These are phyloP conservation scores for Cymbopogon citratus DNA, from an alignment of 176 grass and related monocot genomes.

Conservation along the genomic window DNA sequence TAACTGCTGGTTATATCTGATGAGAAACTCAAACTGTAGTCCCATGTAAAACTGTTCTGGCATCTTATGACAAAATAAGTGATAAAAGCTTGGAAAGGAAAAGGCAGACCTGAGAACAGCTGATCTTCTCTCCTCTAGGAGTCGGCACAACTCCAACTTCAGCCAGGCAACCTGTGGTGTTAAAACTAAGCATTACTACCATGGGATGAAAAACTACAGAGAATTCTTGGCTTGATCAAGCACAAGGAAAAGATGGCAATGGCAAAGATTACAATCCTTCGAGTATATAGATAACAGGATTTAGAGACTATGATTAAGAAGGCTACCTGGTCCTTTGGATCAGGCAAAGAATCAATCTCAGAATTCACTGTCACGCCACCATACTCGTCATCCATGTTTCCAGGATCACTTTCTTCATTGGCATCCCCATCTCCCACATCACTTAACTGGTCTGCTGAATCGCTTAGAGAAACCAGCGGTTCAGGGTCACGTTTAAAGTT, in stretches of 20 bases:
- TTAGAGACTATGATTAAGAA: conserved; percentile 11
- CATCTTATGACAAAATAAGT: conserved; percentile 12
- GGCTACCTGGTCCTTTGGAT: conserved; percentile 85
- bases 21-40: not conserved
- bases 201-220: not conserved
- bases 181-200: conserved; percentile 16
- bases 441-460: conserved; percentile 40
- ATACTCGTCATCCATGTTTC: conserved; percentile 53
- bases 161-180: conserved; percentile 60
- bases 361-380: conserved; percentile 53
- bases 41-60: conserved; percentile 15
- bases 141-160: conserved; percentile 79
- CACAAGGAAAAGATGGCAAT: conserved; percentile 10
- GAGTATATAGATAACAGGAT: not conserved
- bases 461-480: conserved; percentile 60
- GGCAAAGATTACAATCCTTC: conserved; percentile 9
- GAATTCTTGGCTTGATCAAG: not conserved
- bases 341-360: conserved; percentile 78
- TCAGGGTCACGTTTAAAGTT: conserved; percentile 72
- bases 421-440: conserved; percentile 45
- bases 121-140: conserved; percentile 92
- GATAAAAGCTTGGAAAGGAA: not conserved
- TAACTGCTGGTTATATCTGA: not conserved
- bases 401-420: conserved; percentile 42
- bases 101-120: conserved; percentile 80